Evolutionary conservation across 345 rosid species (phyloP), one percentile per base, ranked within the genome.

Genomic region (Linum tenue): DNA sequence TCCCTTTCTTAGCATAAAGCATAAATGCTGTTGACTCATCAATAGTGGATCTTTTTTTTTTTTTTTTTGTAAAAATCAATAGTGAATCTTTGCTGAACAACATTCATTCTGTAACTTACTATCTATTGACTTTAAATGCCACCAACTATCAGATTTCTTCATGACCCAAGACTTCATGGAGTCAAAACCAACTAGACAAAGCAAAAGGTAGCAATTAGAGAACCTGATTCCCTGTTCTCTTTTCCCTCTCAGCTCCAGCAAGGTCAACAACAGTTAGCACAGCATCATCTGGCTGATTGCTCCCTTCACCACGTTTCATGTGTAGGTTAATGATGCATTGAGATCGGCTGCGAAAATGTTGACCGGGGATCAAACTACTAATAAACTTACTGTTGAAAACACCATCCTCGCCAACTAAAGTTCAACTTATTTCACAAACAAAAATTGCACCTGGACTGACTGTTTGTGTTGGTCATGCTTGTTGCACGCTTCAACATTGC

Each of bases 241-340:
- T 87, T 78, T 86, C 97, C 75, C 98, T 83, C 79, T 92, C 98
- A 44, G 98, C 94, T 75, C 98, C 98, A 7, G 98, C 98, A 65
- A 92, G 80, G 78, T 92, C 98, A 67, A 88, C 91, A 67, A 92
- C 81, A 11, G 96, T 86, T 60, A 92, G 72, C 69, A 81, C 67
- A 68, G 85, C 79, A 72, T 73, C 69, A 68, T 66, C 73, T 43
- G 71, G 72, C 63, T 73, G 85, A 63, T 63, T 61, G 70, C 76
- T 64, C 50, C 48, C 73, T 41, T 80, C 81, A 41, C 65, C 31
- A 22, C 31, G 72, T 64, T 43, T 63, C 31, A 78, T 67, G 51
- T 79, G 84, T 62, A 92, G 74, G 80, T 83, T 92, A 68, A 90
- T 92, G 71, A 92, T 78, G 77, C 98, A 92, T 70, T 92, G 98